Base-by-base conservation (phyloP, 2,329 filamentous ascomycete genomes). In the Fusarium multiceps region DNA sequence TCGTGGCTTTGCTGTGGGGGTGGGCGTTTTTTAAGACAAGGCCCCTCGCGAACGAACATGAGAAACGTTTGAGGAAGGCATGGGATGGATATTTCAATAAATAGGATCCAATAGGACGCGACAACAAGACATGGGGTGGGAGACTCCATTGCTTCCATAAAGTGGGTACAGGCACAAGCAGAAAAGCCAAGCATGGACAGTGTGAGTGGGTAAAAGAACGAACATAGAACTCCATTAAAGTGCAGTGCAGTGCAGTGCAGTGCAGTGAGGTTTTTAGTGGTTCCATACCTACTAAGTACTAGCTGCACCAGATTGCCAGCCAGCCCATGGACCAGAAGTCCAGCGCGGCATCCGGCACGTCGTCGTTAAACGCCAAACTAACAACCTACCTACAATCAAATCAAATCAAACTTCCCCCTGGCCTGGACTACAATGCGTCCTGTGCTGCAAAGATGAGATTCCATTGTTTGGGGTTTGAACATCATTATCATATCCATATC, bases 1-100 rank as follows among this genome's bases (percentile, higher is more conserved):
- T 46, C 45, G 48, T 61, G 67, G 57, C 42, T 56, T 63, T 66
- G 66, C 45, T 59, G 67, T 69, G 66, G 67, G 67, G 67, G 66
- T 63, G 53, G 67, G 37, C 57, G 57, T 67, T 70, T 69, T 69
- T 70, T 69, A 67, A 70, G 63, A 67, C 59, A 64, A 53, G 51
- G 58, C 40, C 49, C 65, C 66, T 69, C 66, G 32, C 57, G 55
- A 69, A 66, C 53, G 60, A 69, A 69, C 66, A 25, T 70, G 53
- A 61, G 67, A 69, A 70, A 70, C 66, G 67, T 69, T 69, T 68
- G 54, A 66, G 55, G 47, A 53, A 54, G 48, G 42, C 65, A 61
- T 62, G 48, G 65, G 60, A 55, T 65, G 54, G 57, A 37, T 59
- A 53, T 49, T 54, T 46, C 40, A 59, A 65, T 65, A 5, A 66